Evolutionary conservation across 192 early-diverging fungal species (phyloP).

Genomic region (Rhizophagus sp.): DNA sequence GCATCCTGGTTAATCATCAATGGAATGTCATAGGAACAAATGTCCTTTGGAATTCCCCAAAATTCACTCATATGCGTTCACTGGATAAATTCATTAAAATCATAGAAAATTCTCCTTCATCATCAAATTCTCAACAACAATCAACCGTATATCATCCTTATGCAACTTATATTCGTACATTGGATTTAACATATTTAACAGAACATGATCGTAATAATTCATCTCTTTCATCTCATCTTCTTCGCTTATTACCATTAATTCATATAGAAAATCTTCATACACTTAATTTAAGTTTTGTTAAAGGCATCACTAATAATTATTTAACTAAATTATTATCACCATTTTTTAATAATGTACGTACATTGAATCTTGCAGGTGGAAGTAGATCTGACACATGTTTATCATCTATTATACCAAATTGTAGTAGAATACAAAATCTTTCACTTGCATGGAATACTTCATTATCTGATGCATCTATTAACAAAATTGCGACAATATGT

Average conservation of each 20-base stretch:
- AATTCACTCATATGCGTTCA: slow-evolving; percentile 31
- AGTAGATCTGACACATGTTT: slow-evolving; percentile 23
- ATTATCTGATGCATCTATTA: slow-evolving; percentile 26
- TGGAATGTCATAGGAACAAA: slow-evolving; percentile 27
- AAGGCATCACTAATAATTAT: slow-evolving; percentile 32
- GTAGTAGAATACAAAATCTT: slow-evolving; percentile 22
- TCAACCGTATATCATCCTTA: slow-evolving; percentile 21
- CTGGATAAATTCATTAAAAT: slow-evolving; percentile 30
- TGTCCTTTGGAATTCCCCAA: slow-evolving; percentile 27
- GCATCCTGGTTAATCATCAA: slow-evolving; percentile 26
- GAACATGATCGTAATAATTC: slow-evolving; percentile 31
- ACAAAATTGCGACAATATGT: slow-evolving; percentile 9
- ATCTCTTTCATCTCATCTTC: slow-evolving; percentile 27
- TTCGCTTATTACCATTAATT: slow-evolving; percentile 27
- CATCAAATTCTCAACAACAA: neutral
- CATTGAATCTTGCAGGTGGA: slow-evolving; percentile 28
- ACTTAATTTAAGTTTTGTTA: slow-evolving; percentile 27
- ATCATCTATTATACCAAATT: slow-evolving; percentile 27
- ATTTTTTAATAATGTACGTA: slow-evolving; percentile 17
- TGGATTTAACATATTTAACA: slow-evolving; percentile 25
- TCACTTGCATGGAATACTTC: slow-evolving; percentile 31
- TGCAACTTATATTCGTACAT: slow-evolving; percentile 18
- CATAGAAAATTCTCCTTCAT: slow-evolving; percentile 19
- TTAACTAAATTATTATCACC: slow-evolving; percentile 29
- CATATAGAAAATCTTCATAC: slow-evolving; percentile 19